Base-by-base conservation (phyloP, 2,329 filamentous ascomycete genomes). In the Fusarium sp. region DNA sequence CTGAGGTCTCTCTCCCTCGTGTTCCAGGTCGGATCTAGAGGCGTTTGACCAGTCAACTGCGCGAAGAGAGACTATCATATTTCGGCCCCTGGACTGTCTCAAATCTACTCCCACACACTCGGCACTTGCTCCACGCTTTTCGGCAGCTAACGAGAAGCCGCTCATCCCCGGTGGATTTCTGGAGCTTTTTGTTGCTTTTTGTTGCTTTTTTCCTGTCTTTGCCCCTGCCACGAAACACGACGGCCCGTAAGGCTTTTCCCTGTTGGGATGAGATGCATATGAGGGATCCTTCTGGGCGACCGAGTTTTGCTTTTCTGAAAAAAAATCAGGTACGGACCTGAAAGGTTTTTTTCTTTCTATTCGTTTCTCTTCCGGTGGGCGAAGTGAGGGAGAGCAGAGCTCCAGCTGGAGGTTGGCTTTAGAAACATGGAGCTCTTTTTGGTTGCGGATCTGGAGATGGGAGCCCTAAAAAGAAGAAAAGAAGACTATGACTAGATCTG, bases 161-260 rank as follows among this genome's bases (percentile, higher is more conserved):
- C n/a, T 37, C 37, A 56, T 64, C 56, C 56, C 45, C 49, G 47
- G 56, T 56, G 49, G 62, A 7, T 55, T 22, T 32, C 43, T 48
- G 14, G 49, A 56, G 8, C 22, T 55, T 22, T 32, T 43, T 48
- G 14, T 47, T 53, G 48, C 56, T 51, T 56, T 30, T 30, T 25
- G 20, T 23, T 23, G 6, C 23, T 23, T 23, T 23, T 57, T 51
- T 22, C 49, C 46, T 37, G 51, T 47, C 50, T 66, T 35, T 48
- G 51, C 50, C 45, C 53, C 59, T 59, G 52, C 41, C 50, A 56
- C 64, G 69, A 71, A 71, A 70, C 68, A 67, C 53, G 45, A 49
- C 66, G 69, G 50, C 58, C 54, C 56, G 25, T 49, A 39, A 15
- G 51, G 53, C 69, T 43, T 70, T 64, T 61, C 50, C 66, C 45